Percentiles rank a stretch among this genome's conserved stretches.
Conservation (phyloP, 768 basidiomycete genomes). For the Naematelia encephala region DNA sequence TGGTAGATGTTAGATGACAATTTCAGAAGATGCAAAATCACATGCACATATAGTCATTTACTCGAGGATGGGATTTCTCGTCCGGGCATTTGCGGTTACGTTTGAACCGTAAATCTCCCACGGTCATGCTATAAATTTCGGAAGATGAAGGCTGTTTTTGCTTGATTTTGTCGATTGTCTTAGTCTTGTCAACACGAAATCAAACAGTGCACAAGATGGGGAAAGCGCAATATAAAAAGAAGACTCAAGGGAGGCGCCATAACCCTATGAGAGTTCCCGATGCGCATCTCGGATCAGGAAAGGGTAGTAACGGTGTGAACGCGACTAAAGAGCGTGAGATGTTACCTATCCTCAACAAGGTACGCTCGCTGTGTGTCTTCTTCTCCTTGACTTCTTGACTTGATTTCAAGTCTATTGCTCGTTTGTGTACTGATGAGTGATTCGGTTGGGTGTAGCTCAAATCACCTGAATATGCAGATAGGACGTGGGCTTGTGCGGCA, state of each 20-base stretch:
- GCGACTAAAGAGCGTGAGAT: slow-evolving; percentile 69
- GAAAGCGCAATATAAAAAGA: slow-evolving; percentile 69
- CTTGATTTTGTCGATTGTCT: background rate
- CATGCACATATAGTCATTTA: background rate
- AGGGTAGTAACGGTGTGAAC: slow-evolving; percentile 59
- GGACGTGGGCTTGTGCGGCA: slow-evolving; percentile 94
- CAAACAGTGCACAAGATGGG: slow-evolving; percentile 61
- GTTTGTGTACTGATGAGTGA: too few relatives aligned
- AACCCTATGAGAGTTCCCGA: slow-evolving; percentile 93
- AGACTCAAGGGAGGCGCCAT: slow-evolving; percentile 78
- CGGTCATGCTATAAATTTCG: slow-evolving; percentile 3
- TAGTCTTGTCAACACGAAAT: background rate
- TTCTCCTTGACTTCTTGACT: slow-evolving; percentile 47
- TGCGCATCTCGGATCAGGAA: slow-evolving; percentile 79
- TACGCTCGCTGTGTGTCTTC: too few relatives aligned
- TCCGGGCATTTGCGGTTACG: background rate
- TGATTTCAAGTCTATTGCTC: too few relatives aligned
- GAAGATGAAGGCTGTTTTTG: background rate
- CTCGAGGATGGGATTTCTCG: too few relatives aligned
- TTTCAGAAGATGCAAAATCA: too few relatives aligned
- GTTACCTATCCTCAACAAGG: slow-evolving; percentile 87
- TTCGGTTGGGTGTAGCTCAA: too few relatives aligned
- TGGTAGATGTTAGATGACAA: background rate
- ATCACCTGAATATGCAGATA: slow-evolving; percentile 64
- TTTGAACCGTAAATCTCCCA: background rate